Base-by-base conservation (phyloP, 352 stramenopile genomes). In the Globisporangium canariense region DNA sequence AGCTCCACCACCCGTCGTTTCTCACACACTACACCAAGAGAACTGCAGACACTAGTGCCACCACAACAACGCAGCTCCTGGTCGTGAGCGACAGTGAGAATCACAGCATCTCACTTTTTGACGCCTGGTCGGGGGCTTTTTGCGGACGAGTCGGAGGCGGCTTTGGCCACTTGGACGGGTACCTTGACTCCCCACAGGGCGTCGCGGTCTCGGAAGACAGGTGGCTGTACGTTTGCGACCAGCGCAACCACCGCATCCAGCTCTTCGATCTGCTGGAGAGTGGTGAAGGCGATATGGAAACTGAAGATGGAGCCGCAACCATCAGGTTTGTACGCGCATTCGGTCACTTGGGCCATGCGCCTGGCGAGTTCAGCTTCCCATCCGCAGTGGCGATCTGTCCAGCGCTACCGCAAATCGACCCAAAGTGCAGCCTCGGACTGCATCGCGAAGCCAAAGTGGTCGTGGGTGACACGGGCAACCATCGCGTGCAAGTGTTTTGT, bases 211-310 rank as follows among this genome's bases (percentile, higher is more conserved):
- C 65, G 22, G 67, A 79, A 2, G 68, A 85, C 22, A 64, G 54
- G 14, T 62, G 69, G 51, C 60, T 91, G 13, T 91, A 75, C 40
- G 70, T 90, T 4, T 80, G 68, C 36, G 83, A 93, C 60, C 79
- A 93, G 34, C 71, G 70, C 45, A 93, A 93, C 55, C 83, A 92
- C 58, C 81, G 81, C 28, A 46, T 92, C 7, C 79, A 89, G 66
- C 58, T 86, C 1, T 90, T 88, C 32, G 73, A 88, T 43, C 41
- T 92, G 9, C 5, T 25, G 10, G 51, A 22, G 11, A 34, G 11
- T 34, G 13, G 6, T 5, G n/a, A 58, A 47, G 41, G 51, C 30
- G 32, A 28, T 11, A 66, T 52, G 6, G 43, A 25, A 13, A 66
- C 52, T 7, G 43, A 25, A 10, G 43, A 50, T 28, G 43, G 5